Base-by-base conservation (phyloP, 2,329 filamentous ascomycete species). In the Aspergillus novoparasiticus region DNA sequence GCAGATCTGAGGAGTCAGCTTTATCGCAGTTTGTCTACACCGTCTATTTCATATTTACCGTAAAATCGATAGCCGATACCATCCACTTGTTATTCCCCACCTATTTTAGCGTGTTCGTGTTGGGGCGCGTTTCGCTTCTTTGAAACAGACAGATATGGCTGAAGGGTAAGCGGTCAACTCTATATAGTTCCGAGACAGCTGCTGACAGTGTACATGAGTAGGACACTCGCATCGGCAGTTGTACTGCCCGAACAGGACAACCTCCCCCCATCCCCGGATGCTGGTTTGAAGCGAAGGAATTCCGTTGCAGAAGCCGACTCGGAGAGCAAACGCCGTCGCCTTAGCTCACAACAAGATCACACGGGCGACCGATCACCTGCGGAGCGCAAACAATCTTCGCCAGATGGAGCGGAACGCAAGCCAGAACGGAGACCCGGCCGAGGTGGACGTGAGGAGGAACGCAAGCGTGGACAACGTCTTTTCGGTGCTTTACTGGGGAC, bases 401-500 rank as follows among this genome's bases (percentile, higher is more conserved):
- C 74, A n/a, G 56, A 68, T 16, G 41, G 19, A 10, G 39, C 61
- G 61, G 67, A 67, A 21, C 60, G 53, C n/a, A 68, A 66, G 28
- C 46, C 64, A 6, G 70, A 67, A 50, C 64, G 58, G 23, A 69
- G 62, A 59, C 65, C 66, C 30, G 55, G 64, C n/a, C 62, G 63
- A 30, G 81, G 75, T 61, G 79, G 84, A 58, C 79, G 83, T 32
- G 82, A 88, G 62, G 91, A 96, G 72, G 94, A 98, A 75, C 92
- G 89, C 77, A 93, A 91, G 75, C 90, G 94, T 43, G 91, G 92
- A 26, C 90, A 91, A 77, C 87, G 94, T 59, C 83, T 98, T 64
- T 97, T 97, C 74, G 94, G 94, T 65, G 91, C 90, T 41, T 80
- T 96, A 61, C 82, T 95, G 64, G 91, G 85, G 75, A 92, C 90